Base-by-base conservation (phyloP, 768 basidiomycete species). In the Mycena vitilis region DNA sequence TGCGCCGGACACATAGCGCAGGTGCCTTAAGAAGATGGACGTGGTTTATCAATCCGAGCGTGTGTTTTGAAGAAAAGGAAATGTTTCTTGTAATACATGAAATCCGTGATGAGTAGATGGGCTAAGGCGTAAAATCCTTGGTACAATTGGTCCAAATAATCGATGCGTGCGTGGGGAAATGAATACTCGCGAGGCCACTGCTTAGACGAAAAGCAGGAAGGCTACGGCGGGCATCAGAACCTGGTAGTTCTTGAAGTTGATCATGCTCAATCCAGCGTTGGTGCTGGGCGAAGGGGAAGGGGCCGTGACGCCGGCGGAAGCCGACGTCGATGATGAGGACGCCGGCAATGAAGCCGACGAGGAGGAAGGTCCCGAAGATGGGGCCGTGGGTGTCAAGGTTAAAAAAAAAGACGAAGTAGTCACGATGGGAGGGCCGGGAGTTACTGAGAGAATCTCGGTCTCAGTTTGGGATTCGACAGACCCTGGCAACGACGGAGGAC, bases 251-350 rank as follows among this genome's bases (percentile, higher is more conserved):
- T 36, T 57, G 1, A 68, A 23, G 37, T 30, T 53, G 16, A 66
- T 65, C 66, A 44, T 71, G 59, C 66, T 65, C 74, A 74, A 77
- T 42, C 77, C 80, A 25, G 75, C 75, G 59, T 75, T 79, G 20
- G 66, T 77, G n/a, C 73, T 69, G 2, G 76, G 67, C 4, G 76
- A 53, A 54, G 75, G 64, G 6, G 70, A 60, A 13, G 74, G 66
- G 18, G 71, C 54, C 16, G 74, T 57, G 60, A 60, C 54, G 18
- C 69, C 54, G 23, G 65, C 38, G 45, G 60, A 51, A 18, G 64
- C 60, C 60, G 69, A 20, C 58, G 40, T 40, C 40, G 40, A 9
- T 40, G 63, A 62, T 37, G 72, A 47, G 49, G 64, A 56, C 61
- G 70, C 25, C 65, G 65, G 65, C 55, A 72, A 63, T 53, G 64